Base-by-base conservation (phyloP, 2,329 filamentous ascomycete species). In the Aspergillus oerlinghausenensis region DNA sequence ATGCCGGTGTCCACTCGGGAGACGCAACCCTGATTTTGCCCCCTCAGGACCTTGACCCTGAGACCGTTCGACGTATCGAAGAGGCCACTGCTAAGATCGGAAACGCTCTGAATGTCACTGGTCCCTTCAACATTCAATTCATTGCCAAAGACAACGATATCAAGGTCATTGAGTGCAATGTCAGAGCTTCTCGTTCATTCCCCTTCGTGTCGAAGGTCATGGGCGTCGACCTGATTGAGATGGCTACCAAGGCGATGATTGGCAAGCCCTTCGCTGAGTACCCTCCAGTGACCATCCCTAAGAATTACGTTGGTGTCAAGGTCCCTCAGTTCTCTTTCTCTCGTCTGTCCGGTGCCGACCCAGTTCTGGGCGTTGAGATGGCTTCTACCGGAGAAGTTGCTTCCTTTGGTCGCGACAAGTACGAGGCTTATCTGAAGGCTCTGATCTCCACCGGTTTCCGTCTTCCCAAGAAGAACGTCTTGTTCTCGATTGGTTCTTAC, bases 111-210 rank as follows among this genome's bases (percentile, higher is more conserved):
- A 97, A 97, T 72, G 88, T 99, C 55, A 97, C 94, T 43, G 94
- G 94, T 51, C 94, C 94, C 23, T 97, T 89, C 84, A 99, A 99
- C 78, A 99, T 99, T 62, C 94, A 99, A 74, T 97, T 99, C 79
- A 99, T 99, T 68, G 94, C 94, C 68, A 97, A 97, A 80, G 92
- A 97, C 74, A 97, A 97, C 73, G 93, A 97, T 65, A 97, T 99
- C 81, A 97, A 97, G 82, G 94, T 99, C 64, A 99, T 99, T 63
- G 94, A 99, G 79, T 97, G 94, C 78, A 99, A 99, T 69, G 94
- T 97, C 59, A 88, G 94, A 61, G 94, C 94, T 17, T 97, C 94
- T 49, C 85, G 94, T 63, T 97, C 93, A 0, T 97, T 97, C 82
- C 94, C 94, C 60, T 99, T 99, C 71, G 92, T 97, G 17, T 97